Evolutionary conservation across 495 filamentous ascomycete species (phyloP).

Genomic region (Hypoxylon fragiforme): DNA sequence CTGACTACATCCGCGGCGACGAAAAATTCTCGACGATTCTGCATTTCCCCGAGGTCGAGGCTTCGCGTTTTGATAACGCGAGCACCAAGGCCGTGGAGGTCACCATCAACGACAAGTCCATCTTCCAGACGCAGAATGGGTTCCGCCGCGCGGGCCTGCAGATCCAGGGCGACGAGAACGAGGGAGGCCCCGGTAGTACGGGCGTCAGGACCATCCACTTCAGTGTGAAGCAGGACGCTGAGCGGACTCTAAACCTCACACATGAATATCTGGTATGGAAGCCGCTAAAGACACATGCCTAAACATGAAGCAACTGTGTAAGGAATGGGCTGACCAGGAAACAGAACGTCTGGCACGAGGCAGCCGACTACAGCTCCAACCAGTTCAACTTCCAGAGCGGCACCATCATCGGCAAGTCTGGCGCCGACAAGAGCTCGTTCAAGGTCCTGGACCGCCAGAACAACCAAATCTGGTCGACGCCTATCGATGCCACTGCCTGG

Average conservation of each 20-base stretch:
- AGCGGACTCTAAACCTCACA: conserved; percentile 53
- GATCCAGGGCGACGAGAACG: conserved; percentile 53
- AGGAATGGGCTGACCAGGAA: conserved; percentile 4
- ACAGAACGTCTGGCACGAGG: conserved; percentile 60
- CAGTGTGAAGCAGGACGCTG: conserved; percentile 52
- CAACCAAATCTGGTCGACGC: conserved; percentile 51
- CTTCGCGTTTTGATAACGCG: conserved; percentile 48
- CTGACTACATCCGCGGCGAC: conserved; percentile 51
- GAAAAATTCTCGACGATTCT: conserved; percentile 53
- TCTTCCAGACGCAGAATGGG: conserved; percentile 58
- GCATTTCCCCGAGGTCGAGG: conserved; percentile 43
- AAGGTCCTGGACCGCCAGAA: conserved; percentile 54
- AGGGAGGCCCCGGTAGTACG: conserved; percentile 46
- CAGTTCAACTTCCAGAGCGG: conserved; percentile 60
- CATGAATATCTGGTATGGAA: conserved; percentile 55
- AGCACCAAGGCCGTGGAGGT: conserved; percentile 50
- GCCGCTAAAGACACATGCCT: background rate
- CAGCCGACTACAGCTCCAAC: conserved; percentile 56
- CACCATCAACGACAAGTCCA: conserved; percentile 54
- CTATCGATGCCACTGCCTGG: conserved; percentile 49
- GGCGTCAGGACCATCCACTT: conserved; percentile 60
- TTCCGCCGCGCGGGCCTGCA: conserved; percentile 60
- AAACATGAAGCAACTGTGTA: background rate
- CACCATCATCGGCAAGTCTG: conserved; percentile 50
- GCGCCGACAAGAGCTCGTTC: conserved; percentile 47